Evolutionary conservation across 306 rosid species (phyloP).

Genomic region (Medicago truncatula): MtrunA17r5.0-ANR NC_053044.1:42279001-42279500

Average conservation of each 20-base stretch:
- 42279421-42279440: conserved; percentile 30
- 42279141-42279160: conserved; percentile 72
- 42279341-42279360: conserved; percentile 95
- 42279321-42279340: conserved; percentile 97
- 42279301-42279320: conserved; percentile 92
- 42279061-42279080: conserved; percentile 98
- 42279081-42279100: conserved; percentile 69
- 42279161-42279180: conserved; percentile 69
- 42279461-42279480: conserved; percentile 65
- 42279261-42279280: conserved; percentile 84
- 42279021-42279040: conserved; percentile 73
- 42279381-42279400: conserved; percentile 40
- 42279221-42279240: conserved; percentile 89
- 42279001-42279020: conserved; percentile 61
- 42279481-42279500: conserved; percentile 9
- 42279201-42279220: conserved; percentile 92
- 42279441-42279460: conserved; percentile 48
- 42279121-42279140: conserved; percentile 67
- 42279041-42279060: conserved; percentile 94
- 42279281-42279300: conserved; percentile 86
- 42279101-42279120: conserved; percentile 19
- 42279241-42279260: conserved; percentile 82
- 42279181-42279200: conserved; percentile 80
- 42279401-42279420: background rate
- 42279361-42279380: conserved; percentile 71